phyloP scores from a whole-genome alignment of 1,284 basidiomycete genomes.

The Cystobasidiaceae sp. region DNA sequence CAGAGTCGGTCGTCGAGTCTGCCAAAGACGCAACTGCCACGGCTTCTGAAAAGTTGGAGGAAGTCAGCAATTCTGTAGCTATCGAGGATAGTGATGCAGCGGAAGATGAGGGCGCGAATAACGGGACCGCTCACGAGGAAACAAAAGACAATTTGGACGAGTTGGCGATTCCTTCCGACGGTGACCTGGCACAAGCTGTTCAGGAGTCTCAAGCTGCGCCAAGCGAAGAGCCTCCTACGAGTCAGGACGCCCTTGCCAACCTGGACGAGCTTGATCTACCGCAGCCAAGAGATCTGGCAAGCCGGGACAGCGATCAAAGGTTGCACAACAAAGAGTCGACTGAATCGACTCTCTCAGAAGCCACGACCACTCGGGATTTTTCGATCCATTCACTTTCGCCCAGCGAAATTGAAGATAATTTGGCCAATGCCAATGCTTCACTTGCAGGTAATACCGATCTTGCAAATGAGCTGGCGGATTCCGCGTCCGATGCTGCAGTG shows the following conservation, averaged over 20 bases:
- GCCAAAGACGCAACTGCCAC: neutral
- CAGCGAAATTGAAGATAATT: conserved; percentile 18
- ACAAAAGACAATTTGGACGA: conserved; percentile 14
- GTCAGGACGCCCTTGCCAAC: neutral
- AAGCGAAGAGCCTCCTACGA: neutral
- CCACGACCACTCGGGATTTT: neutral
- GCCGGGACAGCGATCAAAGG: too few species aligned
- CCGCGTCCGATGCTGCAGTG: neutral
- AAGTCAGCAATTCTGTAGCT: neutral
- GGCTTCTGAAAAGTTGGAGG: too few species aligned
- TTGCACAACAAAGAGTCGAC: too few species aligned
- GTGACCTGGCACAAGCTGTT: neutral
- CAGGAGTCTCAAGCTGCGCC: too few species aligned
- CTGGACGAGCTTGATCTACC: conserved; percentile 26
- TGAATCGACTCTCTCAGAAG: too few species aligned
- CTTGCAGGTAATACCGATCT: neutral
- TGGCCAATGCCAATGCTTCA: neutral
- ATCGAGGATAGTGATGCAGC: neutral
- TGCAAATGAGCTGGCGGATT: neutral
- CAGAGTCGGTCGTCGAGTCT: neutral
- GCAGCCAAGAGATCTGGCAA: too few species aligned
- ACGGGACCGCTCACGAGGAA: neutral
- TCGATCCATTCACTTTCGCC: conserved; percentile 21
- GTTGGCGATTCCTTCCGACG: neutral
- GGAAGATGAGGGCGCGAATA: neutral